Evolutionary conservation across 2,329 filamentous ascomycete species (phyloP).

Genomic region (Microcyclosporella mali): DNA sequence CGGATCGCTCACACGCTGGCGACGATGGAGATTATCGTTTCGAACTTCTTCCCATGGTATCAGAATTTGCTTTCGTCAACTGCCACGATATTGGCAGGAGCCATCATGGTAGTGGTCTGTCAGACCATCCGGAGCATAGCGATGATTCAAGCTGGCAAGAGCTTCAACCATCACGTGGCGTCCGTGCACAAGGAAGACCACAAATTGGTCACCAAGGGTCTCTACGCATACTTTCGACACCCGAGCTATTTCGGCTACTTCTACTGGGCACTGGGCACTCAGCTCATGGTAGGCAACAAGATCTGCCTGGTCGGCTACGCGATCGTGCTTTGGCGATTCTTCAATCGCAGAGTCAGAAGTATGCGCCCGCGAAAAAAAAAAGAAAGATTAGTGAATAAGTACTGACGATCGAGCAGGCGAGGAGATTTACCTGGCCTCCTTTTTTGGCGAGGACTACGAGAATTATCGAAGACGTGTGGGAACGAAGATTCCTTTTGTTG

Average conservation of each 20-base stretch:
- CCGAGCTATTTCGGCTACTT: conserved; percentile 98
- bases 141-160: conserved; percentile 82
- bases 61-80: conserved; percentile 46
- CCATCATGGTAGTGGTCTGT: conserved; percentile 60
- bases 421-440: conserved; percentile 68
- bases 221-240: conserved; percentile 73
- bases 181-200: conserved; percentile 63
- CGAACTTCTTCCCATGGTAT: conserved; percentile 23
- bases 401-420: conserved; percentile 50
- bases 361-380: conserved; percentile 11
- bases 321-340: conserved; percentile 78
- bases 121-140: conserved; percentile 72
- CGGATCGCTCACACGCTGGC: conserved; percentile 74
- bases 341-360: conserved; percentile 63
- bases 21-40: conserved; percentile 62
- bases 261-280: conserved; percentile 95
- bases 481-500: conserved; percentile 75
- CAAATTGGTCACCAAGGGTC: conserved; percentile 70
- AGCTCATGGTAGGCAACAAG: conserved; percentile 79
- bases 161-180: conserved; percentile 84
- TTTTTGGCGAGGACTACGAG: conserved; percentile 79
- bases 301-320: conserved; percentile 71
- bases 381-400: too few relatives aligned
- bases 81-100: conserved; percentile 46
- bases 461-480: conserved; percentile 64